Base-by-base conservation (phyloP, 768 basidiomycete species). In the Boletus vermiculosoides region DNA sequence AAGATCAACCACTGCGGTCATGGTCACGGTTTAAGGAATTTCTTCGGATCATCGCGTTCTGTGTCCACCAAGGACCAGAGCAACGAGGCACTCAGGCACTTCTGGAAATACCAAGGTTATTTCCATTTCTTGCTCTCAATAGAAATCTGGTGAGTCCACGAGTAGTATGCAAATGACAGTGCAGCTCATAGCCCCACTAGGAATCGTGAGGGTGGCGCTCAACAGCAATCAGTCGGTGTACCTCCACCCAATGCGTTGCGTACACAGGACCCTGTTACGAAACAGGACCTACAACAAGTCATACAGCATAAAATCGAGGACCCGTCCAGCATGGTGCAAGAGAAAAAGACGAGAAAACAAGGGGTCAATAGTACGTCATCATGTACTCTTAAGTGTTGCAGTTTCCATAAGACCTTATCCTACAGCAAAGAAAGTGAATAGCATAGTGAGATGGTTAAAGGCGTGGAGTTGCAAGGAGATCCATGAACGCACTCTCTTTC, bases 51-150 rank as follows among this genome's bases (percentile, higher is more conserved):
- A 13, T 34, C 37, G 5, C 37, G 22, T 8, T 18, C 34, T n/a
- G 5, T 6, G 12, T n/a, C 11, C 5, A 8, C 42, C 28, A 8
- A 64, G 16, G 62, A 57, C 33, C 44, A 15, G 16, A 49, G 37
- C 3, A 30, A 36, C 5, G 52, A 60, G 8, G 63, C 58, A 0
- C 50, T 60, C 23, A 45, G 28, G n/a, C 45, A 45, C 1, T 64
- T 64, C 8, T 6, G 25, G 11, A 55, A 18, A 5, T 36, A 28
- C 10, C 15, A 50, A 11, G 10, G n/a, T 12, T 55, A 53, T 34
- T 64, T 64, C 18, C 63, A 55, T 45, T 57, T 52, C 23, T 48
- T 64, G 23, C 55, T 64, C 34, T 31, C 55, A 10, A 45, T 46
- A 7, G 63, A 61, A 0, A n/a, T 63, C 16, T 63, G 62, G 62